Evolutionary conservation across 2,329 filamentous ascomycete species (phyloP), one percentile per base, ranked within the genome.

Genomic region (Cadophora sp.): DNA sequence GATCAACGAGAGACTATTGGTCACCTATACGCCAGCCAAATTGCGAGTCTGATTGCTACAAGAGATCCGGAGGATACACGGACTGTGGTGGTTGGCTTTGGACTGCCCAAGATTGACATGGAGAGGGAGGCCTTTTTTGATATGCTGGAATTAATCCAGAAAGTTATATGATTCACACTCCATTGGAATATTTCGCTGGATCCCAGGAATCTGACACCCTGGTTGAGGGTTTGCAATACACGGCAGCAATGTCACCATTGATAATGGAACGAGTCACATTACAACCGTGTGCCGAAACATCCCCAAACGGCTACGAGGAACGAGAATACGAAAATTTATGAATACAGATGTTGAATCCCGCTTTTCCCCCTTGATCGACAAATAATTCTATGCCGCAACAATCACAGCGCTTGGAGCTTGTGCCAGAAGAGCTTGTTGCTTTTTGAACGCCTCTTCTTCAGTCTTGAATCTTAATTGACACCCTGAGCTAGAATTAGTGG

Each of bases 1-100:
- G 85, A 90, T 62, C 89, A 92, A 56, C 86, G 94, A 51, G 94
- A 97, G 76, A 92, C 91, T 0, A 79, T 96, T 5, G 95, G 93
- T 1, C 94, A 97, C 78, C 87, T 97, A 1, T 91, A 96, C 75
- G 94, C 94, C 2, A 92, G 92, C 51, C 95, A 97, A 75, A 90
- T 98, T 71, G 96, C 91, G 5, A 96, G 90, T 75, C 87, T 91
- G 47, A 86, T 99, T 67, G 84, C 89, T 20, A 87, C 90, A 67
- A 89, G 89, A 70, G 85, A 91, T 62, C 89, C 93, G 1, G 83
- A 88, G 56, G 87, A 90, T 70, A 81, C 81, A 64, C 82, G 89
- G 50, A 89, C 83, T 1, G 77, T 91, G n/a, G 80, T 91, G 11
- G 78, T 91, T 2, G 89, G 88, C 0, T 79, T 91, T 9, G 89